Base-by-base conservation (phyloP, 768 basidiomycete species). In the Pulveroboletus sp. region DNA sequence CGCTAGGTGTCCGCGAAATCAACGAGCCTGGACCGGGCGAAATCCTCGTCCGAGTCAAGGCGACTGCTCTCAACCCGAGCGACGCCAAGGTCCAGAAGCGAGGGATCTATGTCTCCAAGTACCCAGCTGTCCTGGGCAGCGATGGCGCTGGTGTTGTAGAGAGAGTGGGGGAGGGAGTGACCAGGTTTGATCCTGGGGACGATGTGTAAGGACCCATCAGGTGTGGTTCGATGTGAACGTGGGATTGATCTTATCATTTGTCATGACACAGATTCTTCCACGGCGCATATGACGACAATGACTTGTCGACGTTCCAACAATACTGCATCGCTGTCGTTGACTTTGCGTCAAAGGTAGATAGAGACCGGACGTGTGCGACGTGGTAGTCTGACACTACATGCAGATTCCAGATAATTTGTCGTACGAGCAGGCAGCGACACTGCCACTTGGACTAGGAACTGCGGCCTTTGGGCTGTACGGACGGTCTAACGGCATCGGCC, bases 101-200 rank as follows among this genome's bases (percentile, higher is more conserved):
- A 42, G 71, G 69, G 2, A 55, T 68, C 26, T 70, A 71, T 47
- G 59, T 74, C 36, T 66, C 70, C 21, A 55, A 68, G 15, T 81
- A 65, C 52, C 81, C 77, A 11, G 71, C 71, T 5, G 63, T 81
- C 2, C 50, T 76, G 0, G 81, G 81, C 1, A 66, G 60, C 8
- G 81, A 83, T 45, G 67, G 71, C 31, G 75, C 81, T 36, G 82
- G 82, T 5, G 71, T 73, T 1, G 74, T 83, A 6, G 74, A 72
- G 21, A 71, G 66, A 30, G 68, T 82, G 39, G 82, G 81, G 3
- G 73, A 75, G 48, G 76, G 73, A 1, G 80, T 83, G 8, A 70
- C 65, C 12, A 65, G 67, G 30, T 75, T 80, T 58, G 68, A 75
- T 51, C 69, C 69, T 27, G 81, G 80, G 2, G 79, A 82, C 59